Conservation (phyloP, 2,329 filamentous ascomycete genomes). For the Hymenoscyphus repandus region DNA sequence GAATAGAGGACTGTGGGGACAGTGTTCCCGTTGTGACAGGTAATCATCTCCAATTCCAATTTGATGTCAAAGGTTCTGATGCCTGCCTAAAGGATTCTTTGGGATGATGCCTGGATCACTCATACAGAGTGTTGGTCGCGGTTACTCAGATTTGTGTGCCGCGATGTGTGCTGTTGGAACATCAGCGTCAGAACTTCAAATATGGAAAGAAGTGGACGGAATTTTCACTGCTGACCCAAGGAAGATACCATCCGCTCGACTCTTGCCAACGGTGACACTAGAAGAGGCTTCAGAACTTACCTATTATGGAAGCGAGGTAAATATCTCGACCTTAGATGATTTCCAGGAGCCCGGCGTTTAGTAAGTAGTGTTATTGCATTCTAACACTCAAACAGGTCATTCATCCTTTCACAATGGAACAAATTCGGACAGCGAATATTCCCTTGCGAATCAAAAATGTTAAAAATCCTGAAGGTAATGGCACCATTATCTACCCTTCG, state of each 20-base stretch:
- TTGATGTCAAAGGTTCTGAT: not conserved
- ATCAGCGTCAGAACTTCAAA: conserved; percentile 58
- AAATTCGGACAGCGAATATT: conserved; percentile 59
- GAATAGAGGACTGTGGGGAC: conserved; percentile 6
- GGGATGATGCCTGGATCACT: conserved; percentile 62
- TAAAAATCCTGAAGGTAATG: conserved; percentile 57
- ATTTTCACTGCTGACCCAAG: conserved; percentile 68
- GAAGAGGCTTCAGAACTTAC: conserved; percentile 62
- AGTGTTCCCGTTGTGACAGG: conserved; percentile 10
- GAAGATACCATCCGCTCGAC: conserved; percentile 58
- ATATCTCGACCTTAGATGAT: not conserved
- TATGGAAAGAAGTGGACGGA: conserved; percentile 71
- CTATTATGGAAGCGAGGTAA: conserved; percentile 41
- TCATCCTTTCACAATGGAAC: conserved; percentile 66
- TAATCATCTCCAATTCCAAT: not conserved
- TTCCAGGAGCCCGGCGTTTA: no score
- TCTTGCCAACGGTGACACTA: conserved; percentile 56
- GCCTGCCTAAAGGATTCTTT: conserved; percentile 54
- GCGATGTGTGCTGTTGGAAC: conserved; percentile 63
- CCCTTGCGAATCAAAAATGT: conserved; percentile 67
- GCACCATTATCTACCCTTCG: conserved; percentile 37
- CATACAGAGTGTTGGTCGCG: conserved; percentile 59
- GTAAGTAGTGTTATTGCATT: no score
- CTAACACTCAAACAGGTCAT: conserved; percentile 46
- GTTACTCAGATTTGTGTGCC: conserved; percentile 68